phyloP scores from a whole-genome alignment of 805 yeast genomes.

The Komagataella pseudopastoris region DNA sequence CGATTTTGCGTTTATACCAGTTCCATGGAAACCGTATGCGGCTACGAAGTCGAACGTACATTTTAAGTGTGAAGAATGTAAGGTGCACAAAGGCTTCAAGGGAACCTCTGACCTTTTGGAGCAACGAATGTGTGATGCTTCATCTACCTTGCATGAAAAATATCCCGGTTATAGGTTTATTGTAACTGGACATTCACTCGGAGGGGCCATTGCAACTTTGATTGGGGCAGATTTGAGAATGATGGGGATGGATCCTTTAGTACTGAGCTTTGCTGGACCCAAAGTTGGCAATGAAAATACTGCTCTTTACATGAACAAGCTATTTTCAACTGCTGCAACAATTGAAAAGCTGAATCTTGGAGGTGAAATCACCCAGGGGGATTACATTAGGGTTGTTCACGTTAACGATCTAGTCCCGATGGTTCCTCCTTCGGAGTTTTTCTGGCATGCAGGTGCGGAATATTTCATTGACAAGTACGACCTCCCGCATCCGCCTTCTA shows the following conservation, averaged over 20 bases:
- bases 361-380: constrained; percentile 18
- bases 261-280: constrained; percentile 52
- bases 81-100: constrained; percentile 54
- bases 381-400: constrained; percentile 41
- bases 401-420: constrained; percentile 43
- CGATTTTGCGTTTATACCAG: constrained; percentile 37
- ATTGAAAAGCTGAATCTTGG: constrained; percentile 11
- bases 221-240: constrained; percentile 48
- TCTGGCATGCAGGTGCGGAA: constrained; percentile 36
- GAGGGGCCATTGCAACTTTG: constrained; percentile 56
- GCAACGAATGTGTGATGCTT: constrained; percentile 19
- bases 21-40: constrained; percentile 28
- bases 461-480: constrained; percentile 24
- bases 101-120: constrained; percentile 28
- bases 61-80: constrained; percentile 33
- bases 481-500: constrained; percentile 19
- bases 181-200: constrained; percentile 64
- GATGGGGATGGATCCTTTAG: constrained; percentile 38
- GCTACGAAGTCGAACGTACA: constrained; percentile 9
- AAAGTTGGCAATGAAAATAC: constrained; percentile 43
- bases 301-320: constrained; percentile 34
- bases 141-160: constrained; percentile 19
- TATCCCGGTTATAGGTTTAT: constrained; percentile 36
- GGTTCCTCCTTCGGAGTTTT: constrained; percentile 37
- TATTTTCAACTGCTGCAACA: constrained; percentile 26